Base-by-base conservation (phyloP, 176 grass and related monocot species). In the Saccharum spontaneum region DNA sequence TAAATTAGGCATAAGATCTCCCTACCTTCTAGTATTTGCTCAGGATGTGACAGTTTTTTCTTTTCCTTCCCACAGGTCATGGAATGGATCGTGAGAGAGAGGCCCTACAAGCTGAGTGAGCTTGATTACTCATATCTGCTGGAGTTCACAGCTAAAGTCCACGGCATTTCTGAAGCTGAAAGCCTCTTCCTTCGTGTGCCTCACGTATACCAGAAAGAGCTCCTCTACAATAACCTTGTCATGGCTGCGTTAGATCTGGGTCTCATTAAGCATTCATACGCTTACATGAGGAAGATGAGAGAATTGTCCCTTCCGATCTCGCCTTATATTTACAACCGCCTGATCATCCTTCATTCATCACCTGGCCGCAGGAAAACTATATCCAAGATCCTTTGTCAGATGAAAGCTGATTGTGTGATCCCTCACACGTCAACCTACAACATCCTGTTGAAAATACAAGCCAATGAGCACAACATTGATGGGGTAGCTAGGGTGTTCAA, bases 221-320 rank as follows among this genome's bases (percentile, higher is more conserved):
- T 98, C 82, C 93, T 98, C 10, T 98, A 94, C 84, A 98, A 95
- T 79, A 95, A 95, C 69, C 93, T 98, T 78, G 87, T 95, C 36
- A 94, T 95, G 87, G 82, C 91, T 17, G 90, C 89, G 52, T 84
- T 98, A 22, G 93, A 95, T 83, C 59, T 81, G 79, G 80, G 84
- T 60, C 78, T 83, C 73, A 94, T 98, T 73, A 98, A 88, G 91
- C 96, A 92, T 78, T 92, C 93, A 20, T 88, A 92, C 0, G 86
- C 85, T n/a, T 98, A 95, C 91, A 95, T 92, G 97, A 95, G 86
- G 92, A 98, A 94, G 83, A 95, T 98, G 93, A 92, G 91, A 81
- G 90, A 94, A 61, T 41, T 95, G 40, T 85, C 67, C 10, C 69
- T 98, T 40, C 88, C 86, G 3, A 95, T 98, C 61, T 98, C 90